Evolutionary conservation across 2,329 filamentous ascomycete genomes (phyloP).

Genomic region (Ophioceras dolichostomum): DNA sequence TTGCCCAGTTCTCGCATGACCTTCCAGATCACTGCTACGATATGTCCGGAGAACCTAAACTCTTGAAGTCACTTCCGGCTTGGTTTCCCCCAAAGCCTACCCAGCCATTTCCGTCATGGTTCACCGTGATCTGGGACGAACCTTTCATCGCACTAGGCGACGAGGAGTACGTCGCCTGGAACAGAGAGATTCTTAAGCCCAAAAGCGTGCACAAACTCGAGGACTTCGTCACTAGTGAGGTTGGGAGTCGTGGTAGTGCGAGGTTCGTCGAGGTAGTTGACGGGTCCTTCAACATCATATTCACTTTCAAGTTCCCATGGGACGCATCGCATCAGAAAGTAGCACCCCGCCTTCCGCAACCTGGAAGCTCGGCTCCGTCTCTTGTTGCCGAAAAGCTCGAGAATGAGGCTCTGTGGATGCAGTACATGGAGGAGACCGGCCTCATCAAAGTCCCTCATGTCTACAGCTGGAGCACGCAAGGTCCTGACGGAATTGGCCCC

Average conservation of each 20-base stretch:
- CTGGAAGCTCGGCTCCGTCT: neutral
- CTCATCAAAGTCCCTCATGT: neutral
- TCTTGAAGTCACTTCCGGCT: too few relatives aligned
- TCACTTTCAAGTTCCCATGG: neutral
- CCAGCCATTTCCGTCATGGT: too few relatives aligned
- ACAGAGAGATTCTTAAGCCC: neutral
- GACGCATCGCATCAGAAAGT: neutral
- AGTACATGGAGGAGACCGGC: neutral
- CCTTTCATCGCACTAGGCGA: too few relatives aligned
- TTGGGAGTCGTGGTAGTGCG: neutral
- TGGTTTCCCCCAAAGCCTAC: too few relatives aligned
- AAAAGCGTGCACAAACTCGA: neutral
- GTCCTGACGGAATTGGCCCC: neutral
- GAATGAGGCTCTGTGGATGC: slow-evolving; percentile 1
- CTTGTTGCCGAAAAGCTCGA: neutral
- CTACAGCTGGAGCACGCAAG: neutral
- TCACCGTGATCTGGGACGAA: too few relatives aligned
- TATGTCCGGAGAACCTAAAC: too few relatives aligned
- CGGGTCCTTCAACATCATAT: neutral
- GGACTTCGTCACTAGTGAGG: neutral
- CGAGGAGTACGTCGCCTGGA: neutral
- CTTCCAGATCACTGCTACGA: too few relatives aligned
- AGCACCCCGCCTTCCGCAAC: neutral
- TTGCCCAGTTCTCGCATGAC: too few relatives aligned
- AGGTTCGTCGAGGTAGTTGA: neutral